Base-by-base conservation (phyloP, 2,329 filamentous ascomycete species). In the Colletotrichum aenigma region DNA sequence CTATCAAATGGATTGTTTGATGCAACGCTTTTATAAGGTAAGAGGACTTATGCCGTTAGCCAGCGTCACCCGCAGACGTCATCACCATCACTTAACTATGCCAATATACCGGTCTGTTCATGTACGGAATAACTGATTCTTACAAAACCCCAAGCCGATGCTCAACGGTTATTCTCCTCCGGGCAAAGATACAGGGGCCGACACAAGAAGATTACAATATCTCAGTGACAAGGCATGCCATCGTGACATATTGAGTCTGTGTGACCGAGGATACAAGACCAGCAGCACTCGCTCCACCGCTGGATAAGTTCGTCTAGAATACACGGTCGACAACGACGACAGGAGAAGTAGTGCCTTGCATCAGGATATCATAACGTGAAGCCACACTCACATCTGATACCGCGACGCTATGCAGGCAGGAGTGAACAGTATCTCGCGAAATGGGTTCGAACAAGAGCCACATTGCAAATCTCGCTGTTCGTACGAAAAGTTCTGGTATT, bases 371-470 rank as follows among this genome's bases (percentile, higher is more conserved):
- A 52, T 48, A 21, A 13, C 10, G n/a, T 21, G 12, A 21, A 52
- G 43, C n/a, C n/a, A 21, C 43, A 52, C 6, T 13, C 43, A 21
- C n/a, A 13, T 21, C 12, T 52, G n/a, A 21, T 52, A 2, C 10
- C n/a, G 10, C 6, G 6, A 52, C 1, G 43, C n/a, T 21, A 52
- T 52, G 43, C n/a, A 3, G n/a, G n/a, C n/a, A 21, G 6, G 10
- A 52, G 6, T 52, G 43, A 52, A 4, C n/a, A 6, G 18, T 13
- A 13, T 7, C n/a, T 52, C 43, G 2, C 43, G n/a, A 52, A 48
- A 52, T 7, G n/a, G 10, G 6, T 0, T 6, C 10, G 0, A 13
- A 12, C 10, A 48, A 48, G 0, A 7, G 0, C 6, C 1, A 21
- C 16, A 38, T 18, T 38, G 7, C 7, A 9, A 18, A 18, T 8